Base-by-base conservation (phyloP, 805 yeast genomes). In the Komagataella populi region DNA sequence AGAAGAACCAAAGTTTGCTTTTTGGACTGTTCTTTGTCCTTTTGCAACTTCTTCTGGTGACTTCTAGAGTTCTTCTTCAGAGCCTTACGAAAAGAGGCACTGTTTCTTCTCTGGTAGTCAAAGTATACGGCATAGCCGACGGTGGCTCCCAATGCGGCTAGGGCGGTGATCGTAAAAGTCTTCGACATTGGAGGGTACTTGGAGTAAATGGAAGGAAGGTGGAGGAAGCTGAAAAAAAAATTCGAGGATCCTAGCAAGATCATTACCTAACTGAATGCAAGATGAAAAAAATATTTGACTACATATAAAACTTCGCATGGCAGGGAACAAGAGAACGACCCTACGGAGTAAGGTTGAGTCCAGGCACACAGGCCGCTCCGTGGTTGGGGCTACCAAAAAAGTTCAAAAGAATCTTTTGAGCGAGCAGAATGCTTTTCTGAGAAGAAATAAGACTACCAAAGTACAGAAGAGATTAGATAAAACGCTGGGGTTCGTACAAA, bases 101-200 rank as follows among this genome's bases (percentile, higher is more conserved):
- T 80, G 68, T 75, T 74, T 71, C 98, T 86, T 71, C 99, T 87
- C 69, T 77, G 77, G 74, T 89, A 86, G 71, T 93, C 99, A 63
- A 95, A 95, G 72, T 87, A 93, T 44, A 80, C 71, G 52, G 91
- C 87, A 70, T 93, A 91, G 16, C 86, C 88, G 49, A 80, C 66
- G 16, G 75, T 63, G 44, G 84, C 81, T 24, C 81, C 69, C 23
- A 83, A 70, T 48, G 74, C 63, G 54, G 70, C 73, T 12, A 67
- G 55, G 47, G 70, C 61, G 36, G 74, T 67, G 45, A 65, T 48
- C 16, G 68, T 58, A 7, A 68, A 51, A 39, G 24, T 23, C 39
- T 44, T 45, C 2, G 50, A 46, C 49, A 48, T 20, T 88, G 18
- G 85, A 84, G 61, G 80, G 87, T 5, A 70, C 88, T 0, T 55